Evolutionary conservation across 2,329 filamentous ascomycete species (phyloP), one percentile per base, ranked within the genome.

Genomic region (Lachnellula subtilissima): DNA sequence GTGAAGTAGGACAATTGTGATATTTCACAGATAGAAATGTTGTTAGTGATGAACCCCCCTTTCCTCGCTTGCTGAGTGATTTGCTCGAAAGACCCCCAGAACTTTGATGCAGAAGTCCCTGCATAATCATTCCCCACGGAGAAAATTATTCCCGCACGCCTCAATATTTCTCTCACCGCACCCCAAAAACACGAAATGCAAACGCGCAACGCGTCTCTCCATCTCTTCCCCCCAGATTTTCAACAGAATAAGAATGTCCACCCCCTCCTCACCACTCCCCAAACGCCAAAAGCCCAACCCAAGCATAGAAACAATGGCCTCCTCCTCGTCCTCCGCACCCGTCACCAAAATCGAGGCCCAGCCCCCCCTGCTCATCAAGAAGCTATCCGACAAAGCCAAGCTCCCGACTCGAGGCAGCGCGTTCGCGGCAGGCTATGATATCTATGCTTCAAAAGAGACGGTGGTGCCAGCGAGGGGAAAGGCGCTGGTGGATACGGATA

Each of bases 391-490:
- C 39, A 84, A 87, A 61, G 94, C 87, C n/a, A 83, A 81, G 48
- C 80, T 92, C 23, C 94, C 94, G 11, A 97, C 91, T 0, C 86
- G 93, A 54, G 94, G 94, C 64, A 95, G 89, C 63, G 87, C 86
- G 52, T 92, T 89, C 69, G 90, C 94, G 0, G 94, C 94, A 1
- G 94, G 94, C 37, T 97, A 97, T 75, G 94, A 99, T 73, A 71
- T 99, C 56, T 97, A 97, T 74, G 87, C 85, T 51, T 83, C 91
- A 2, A 83, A 84, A 68, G 83, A 87, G 39, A 87, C 86, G 4
- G 81, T 82, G 2, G 86, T 99, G 55, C 92, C 92, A 0, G 85
- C 88, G 2, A 81, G 89, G 58, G 92, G 91, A 64, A 91, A 96
- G 75, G 91, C 78, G 0, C 76, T 97, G 32, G 91, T 97, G 39